Evolutionary conservation across 371 early-diverging fungal genomes (phyloP).

Genomic region (Apophysomyces elegans): DNA sequence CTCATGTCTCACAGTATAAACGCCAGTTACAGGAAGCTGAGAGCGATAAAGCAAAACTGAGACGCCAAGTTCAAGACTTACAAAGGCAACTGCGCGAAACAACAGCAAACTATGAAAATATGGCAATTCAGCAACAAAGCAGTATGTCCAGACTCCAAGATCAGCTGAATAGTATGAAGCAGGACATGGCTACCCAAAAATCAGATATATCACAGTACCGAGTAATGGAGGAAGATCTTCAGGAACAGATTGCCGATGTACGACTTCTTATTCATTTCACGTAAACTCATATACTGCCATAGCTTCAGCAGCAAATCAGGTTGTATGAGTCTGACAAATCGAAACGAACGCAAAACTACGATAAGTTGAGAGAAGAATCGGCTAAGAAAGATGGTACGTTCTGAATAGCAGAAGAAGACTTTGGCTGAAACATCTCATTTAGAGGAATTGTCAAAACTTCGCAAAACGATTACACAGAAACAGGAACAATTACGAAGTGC

Average conservation of each 20-base stretch:
- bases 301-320: neutral
- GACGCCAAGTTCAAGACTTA: too few relatives aligned
- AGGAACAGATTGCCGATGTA: conserved; percentile 28
- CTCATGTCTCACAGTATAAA: too few relatives aligned
- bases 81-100: too few relatives aligned
- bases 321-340: neutral
- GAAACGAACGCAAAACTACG: neutral
- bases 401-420: conserved; percentile 6
- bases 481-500: conserved; percentile 15
- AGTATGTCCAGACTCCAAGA: too few relatives aligned
- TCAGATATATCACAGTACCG: too few relatives aligned
- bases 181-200: too few relatives aligned
- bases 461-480: conserved; percentile 17
- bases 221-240: conserved; percentile 7
- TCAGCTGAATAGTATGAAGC: too few relatives aligned
- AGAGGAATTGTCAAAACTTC: neutral
- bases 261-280: neutral
- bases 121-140: too few relatives aligned
- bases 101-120: too few relatives aligned
- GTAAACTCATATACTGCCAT: neutral
- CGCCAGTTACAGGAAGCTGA: too few relatives aligned
- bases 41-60: too few relatives aligned
- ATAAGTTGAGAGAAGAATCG: neutral
- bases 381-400: neutral
- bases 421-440: neutral